Evolutionary conservation across 306 rosid species (phyloP), one percentile per base, ranked within the genome.

Genomic region (Betula pendula): DNA sequence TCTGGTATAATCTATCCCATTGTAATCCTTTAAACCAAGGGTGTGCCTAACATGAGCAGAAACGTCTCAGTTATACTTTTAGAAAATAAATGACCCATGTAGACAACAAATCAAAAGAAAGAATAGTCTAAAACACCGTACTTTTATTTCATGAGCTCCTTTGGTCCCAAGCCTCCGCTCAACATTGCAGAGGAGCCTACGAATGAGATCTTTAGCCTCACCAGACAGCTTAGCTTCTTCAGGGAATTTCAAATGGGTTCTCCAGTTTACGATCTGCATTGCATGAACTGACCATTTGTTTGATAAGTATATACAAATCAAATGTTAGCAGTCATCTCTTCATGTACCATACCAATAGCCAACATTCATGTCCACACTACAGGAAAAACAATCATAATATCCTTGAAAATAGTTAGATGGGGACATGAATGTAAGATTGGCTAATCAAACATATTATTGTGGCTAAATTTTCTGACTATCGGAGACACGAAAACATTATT

Each of bases 61-160:
- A 4, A 29, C 73, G 77, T 43, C 47, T 66, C 16, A 84, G 53
- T 15, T 43, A n/a, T 55, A 12, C 22, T 56, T 40, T 40, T 15
- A 3, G 73, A 22, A 31, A 42, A 67, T 45, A 35, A 52, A 31
- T 42, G 31, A 58, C 7, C 51, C 14, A 40, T 38, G 38, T 33
- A 35, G n/a, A 70, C 51, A 35, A 63, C 29, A 20, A 68, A 55
- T 4, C 24, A 40, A 25, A 53, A 47, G 47, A 66, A n/a, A 75
- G 31, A 35, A 22, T 38, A 75, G 68, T 31, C 16, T 19, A 62
- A 35, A 68, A 11, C 53, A 68, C 50, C 84, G 14, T 66, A 93
- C 97, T 87, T 93, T 93, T 67, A 93, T 89, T 85, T 93, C 97
- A 59, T 83, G 68, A 22, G 96, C 96, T 84, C 97, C 97, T 86